Base-by-base conservation (phyloP, 768 basidiomycete genomes). In the Mycena metata region DNA sequence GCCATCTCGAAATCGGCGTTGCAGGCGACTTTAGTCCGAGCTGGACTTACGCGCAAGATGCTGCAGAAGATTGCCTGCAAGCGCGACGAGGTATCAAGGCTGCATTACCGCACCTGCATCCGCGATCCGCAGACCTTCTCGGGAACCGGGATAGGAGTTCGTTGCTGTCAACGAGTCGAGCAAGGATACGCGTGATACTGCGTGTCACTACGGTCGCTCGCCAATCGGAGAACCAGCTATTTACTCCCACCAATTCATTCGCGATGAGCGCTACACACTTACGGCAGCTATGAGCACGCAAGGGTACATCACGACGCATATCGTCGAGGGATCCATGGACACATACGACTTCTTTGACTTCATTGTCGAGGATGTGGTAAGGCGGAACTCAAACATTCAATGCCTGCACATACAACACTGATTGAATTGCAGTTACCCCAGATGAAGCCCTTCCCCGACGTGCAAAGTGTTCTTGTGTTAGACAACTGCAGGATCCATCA, bases 21-120 rank as follows among this genome's bases (percentile, higher is more conserved):
- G 1, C 63, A 55, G 36, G 46, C 61, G 24, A 77, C 70, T 24
- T 75, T 36, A 70, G 71, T 19, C 45, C 46, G 36, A 6, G 36
- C 36, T 6, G 36, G 36, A 6, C 36, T 36, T 12, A 36, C 36
- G 12, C 36, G 36, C 41, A 73, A 75, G 45, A 30, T 72, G 10
- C 68, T 75, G 19, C 70, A 72, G 52, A 72, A 68, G 36, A 43
- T 69, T 12, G 73, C 73, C 5, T 47, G n/a, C 2, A 69, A 74
- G 46, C 24, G 64, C 17, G 60, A 75, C 15, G 72, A 72, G 19
- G 60, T 23, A 3, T 35, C 5, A 6, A 51, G 60, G 23, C 26
- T 15, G n/a, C 36, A 62, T 21, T 62, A 41, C 24, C 36, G 50
- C 17, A 16, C 6, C 19, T 62, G 33, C 17, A 62, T 62, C 42